A percentile compares a stretch with the other conserved stretches of the same genome.
These are phyloP conservation scores for Cicer pinnatifidum DNA, from an alignment of 306 rosid genomes.

Conservation along the genomic window DNA sequence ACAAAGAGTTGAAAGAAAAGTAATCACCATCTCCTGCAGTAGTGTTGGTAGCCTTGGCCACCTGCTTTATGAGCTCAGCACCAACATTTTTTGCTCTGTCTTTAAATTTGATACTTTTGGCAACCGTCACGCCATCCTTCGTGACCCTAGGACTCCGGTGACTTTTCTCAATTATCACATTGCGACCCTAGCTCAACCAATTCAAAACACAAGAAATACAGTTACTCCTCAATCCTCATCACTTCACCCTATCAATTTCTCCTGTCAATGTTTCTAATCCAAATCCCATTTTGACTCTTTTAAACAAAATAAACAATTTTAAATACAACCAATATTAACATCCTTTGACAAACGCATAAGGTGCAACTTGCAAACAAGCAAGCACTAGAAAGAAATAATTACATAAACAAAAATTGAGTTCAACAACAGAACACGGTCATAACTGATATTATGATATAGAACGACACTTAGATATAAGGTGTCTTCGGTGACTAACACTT, in stretches of 20 bases:
- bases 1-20: constrained; percentile 2
- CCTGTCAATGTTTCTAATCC: neutral
- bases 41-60: constrained; percentile 86
- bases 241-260: constrained; percentile 9
- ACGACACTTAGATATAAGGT: neutral
- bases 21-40: constrained; percentile 88
- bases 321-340: neutral
- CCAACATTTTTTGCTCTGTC: constrained; percentile 82
- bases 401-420: neutral
- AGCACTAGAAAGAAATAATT: neutral
- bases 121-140: constrained; percentile 95
- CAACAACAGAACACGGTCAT: neutral
- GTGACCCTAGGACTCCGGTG: constrained; percentile 70
- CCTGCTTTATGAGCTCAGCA: constrained; percentile 87
- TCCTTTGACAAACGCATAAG: neutral
- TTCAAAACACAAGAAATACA: neutral
- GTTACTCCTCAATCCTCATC: neutral
- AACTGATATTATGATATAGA: neutral
- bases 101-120: constrained; percentile 76
- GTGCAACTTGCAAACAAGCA: constrained; percentile 10
- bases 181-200: constrained; percentile 75
- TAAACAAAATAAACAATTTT: constrained; percentile 8
- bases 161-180: constrained; percentile 78
- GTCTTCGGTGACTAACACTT: neutral
- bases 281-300: neutral